Evolutionary conservation across 192 early-diverging fungal species (phyloP).

Genomic region (Linderina pennispora): DNA sequence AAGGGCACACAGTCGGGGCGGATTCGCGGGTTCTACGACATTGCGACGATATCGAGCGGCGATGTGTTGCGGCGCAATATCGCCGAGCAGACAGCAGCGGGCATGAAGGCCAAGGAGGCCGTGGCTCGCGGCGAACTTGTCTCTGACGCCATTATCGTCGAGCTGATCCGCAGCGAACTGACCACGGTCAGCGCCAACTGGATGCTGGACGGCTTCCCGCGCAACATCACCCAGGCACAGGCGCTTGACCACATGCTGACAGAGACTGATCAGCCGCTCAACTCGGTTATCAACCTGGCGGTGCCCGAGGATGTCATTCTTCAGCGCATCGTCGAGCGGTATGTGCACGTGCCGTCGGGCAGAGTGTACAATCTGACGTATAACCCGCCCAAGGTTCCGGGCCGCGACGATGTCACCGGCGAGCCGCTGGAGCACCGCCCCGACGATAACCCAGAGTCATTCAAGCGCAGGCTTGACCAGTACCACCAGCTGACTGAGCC

Average conservation of each 20-base stretch:
- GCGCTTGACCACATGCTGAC: constrained; percentile 52
- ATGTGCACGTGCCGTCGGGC: constrained; percentile 87
- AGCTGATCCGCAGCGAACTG: constrained; percentile 38
- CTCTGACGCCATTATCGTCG: constrained; percentile 34
- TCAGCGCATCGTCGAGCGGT: constrained; percentile 88
- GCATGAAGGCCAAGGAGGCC: constrained; percentile 47
- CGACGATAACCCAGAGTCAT: constrained; percentile 83
- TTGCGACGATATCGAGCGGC: constrained; percentile 73
- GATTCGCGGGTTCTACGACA: constrained; percentile 61
- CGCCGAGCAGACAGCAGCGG: constrained; percentile 55
- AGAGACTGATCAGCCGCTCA: constrained; percentile 56
- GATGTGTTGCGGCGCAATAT: constrained; percentile 85
- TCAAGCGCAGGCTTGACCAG: constrained; percentile 69
- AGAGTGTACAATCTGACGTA: constrained; percentile 91
- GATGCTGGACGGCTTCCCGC: constrained; percentile 90
- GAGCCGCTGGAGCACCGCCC: constrained; percentile 81
- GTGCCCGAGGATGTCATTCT: constrained; percentile 90
- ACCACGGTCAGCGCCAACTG: constrained; percentile 48
- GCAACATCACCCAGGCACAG: constrained; percentile 77
- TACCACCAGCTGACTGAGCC: constrained; percentile 77
- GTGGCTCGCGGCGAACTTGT: constrained; percentile 40
- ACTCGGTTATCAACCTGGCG: constrained; percentile 82
- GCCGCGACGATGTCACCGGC: constrained; percentile 89
- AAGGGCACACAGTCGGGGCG: constrained; percentile 89
- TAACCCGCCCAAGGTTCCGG: constrained; percentile 80